A percentile compares a stretch with the other conserved stretches of the same genome.
These are phyloP conservation scores for Rhododendron williamsianum DNA, from an alignment of 148 eudicot species.

Conservation along the genomic window DNA sequence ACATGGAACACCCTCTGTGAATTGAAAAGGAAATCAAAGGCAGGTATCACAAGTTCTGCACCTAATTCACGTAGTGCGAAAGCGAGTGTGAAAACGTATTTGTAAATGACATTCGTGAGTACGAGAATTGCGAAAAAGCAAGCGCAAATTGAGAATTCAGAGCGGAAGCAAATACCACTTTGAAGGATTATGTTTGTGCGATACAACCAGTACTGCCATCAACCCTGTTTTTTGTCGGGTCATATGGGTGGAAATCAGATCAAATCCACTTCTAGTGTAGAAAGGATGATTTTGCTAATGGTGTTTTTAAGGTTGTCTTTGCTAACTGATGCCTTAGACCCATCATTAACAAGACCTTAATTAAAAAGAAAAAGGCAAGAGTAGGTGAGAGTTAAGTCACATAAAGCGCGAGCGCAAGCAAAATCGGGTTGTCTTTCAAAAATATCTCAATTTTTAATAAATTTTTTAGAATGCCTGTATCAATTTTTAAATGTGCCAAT, in stretches of 20 bases:
- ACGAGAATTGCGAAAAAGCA: not conserved
- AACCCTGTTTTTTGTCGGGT: not conserved
- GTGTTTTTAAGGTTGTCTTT: too few species aligned
- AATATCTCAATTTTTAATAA: too few species aligned
- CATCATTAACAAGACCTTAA: not conserved
- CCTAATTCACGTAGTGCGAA: too few species aligned
- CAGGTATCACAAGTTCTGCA: not conserved
- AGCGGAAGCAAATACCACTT: not conserved
- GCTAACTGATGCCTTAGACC: not conserved
- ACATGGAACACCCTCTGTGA: not conserved
- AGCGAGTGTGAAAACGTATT: not conserved
- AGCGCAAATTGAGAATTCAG: too few species aligned
- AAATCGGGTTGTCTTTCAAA: too few species aligned
- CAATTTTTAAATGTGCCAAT: too few species aligned
- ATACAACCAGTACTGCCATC: not conserved
- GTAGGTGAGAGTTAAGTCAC: not conserved
- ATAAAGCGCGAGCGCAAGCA: not conserved
- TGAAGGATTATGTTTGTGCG: not conserved
- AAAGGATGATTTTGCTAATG: too few species aligned
- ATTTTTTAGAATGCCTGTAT: too few species aligned
- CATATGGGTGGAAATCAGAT: not conserved
- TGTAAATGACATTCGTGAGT: not conserved
- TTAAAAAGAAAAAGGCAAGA: not conserved
- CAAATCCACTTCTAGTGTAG: not conserved
- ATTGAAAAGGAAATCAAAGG: not conserved